Percentiles rank a stretch among this genome's conserved stretches.
Conservation (phyloP, 768 basidiomycete species). For the Phallus indusiatus region DNA sequence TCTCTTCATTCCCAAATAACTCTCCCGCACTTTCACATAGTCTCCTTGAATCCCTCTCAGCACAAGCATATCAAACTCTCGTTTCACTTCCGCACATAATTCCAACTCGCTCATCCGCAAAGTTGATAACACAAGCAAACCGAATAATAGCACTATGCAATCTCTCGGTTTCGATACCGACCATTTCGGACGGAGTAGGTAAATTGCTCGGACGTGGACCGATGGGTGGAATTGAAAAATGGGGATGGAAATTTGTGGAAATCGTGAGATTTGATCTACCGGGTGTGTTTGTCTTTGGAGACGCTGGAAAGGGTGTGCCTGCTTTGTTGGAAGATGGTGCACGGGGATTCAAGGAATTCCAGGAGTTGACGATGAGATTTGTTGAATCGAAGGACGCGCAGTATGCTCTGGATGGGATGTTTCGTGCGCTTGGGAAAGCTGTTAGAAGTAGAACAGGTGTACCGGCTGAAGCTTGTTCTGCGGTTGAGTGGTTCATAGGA, state of each 20-base stretch:
- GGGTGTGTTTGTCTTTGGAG: constrained; percentile 29
- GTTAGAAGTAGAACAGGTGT: constrained; percentile 17
- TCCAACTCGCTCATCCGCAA: constrained; percentile 59
- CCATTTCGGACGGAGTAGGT: constrained; percentile 45
- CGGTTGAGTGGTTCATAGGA: constrained; percentile 76
- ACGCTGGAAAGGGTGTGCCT: constrained; percentile 22
- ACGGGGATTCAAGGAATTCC: constrained; percentile 36
- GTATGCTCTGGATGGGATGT: constrained; percentile 56
- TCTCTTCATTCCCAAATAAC: constrained; percentile 14
- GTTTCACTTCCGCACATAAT: constrained; percentile 64
- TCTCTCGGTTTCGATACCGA: constrained; percentile 30
- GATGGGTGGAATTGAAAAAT: constrained; percentile 76
- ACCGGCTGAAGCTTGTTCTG: constrained; percentile 59
- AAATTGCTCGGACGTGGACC: constrained; percentile 57
- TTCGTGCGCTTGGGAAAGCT: constrained; percentile 60
- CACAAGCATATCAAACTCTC: constrained; percentile 56
- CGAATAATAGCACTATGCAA: constrained; percentile 65
- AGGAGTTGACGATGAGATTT: constrained; percentile 48
- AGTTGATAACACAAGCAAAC: constrained; percentile 57
- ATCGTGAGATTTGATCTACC: constrained; percentile 68
- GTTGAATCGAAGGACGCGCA: constrained; percentile 42
- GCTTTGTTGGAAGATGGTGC: constrained; percentile 25
- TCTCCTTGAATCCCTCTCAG: constrained; percentile 48
- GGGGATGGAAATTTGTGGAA: constrained; percentile 81
- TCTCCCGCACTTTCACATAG: constrained; percentile 30